Conservation (phyloP, 169 alveolate genomes). For the Cryptosporidium ubiquitum region DNA sequence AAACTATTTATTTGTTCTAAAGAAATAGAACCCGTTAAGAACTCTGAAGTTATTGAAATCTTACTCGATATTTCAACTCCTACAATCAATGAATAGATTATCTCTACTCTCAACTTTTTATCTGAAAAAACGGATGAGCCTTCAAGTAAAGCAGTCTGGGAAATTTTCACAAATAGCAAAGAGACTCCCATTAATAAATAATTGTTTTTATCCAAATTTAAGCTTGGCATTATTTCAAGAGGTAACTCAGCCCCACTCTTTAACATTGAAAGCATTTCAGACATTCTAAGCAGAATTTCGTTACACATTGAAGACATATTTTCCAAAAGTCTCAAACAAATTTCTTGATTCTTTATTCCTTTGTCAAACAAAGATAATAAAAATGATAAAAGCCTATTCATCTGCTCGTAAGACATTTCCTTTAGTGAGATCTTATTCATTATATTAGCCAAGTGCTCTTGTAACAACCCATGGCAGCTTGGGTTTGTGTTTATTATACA, state of each 20-base stretch:
- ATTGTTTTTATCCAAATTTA: not conserved
- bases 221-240: not conserved
- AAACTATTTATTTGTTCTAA: not conserved
- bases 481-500: not conserved
- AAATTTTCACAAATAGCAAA: not conserved
- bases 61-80: not conserved
- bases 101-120: not conserved
- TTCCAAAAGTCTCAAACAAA: not conserved
- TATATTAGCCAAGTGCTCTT: not conserved
- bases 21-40: not conserved
- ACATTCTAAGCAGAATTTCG: not conserved
- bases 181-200: slow-evolving; percentile 15
- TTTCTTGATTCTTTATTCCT: not conserved
- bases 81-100: not conserved
- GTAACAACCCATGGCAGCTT: not conserved
- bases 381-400: not conserved
- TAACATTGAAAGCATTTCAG: not conserved
- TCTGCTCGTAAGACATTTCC: not conserved
- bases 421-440: not conserved
- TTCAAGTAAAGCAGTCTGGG: not conserved
- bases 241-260: not conserved
- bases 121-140: not conserved
- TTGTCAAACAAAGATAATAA: not conserved
- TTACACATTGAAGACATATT: not conserved
- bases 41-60: not conserved